Conservation (phyloP, 345 rosid genomes). For the Eucalyptus brandiana region DNA sequence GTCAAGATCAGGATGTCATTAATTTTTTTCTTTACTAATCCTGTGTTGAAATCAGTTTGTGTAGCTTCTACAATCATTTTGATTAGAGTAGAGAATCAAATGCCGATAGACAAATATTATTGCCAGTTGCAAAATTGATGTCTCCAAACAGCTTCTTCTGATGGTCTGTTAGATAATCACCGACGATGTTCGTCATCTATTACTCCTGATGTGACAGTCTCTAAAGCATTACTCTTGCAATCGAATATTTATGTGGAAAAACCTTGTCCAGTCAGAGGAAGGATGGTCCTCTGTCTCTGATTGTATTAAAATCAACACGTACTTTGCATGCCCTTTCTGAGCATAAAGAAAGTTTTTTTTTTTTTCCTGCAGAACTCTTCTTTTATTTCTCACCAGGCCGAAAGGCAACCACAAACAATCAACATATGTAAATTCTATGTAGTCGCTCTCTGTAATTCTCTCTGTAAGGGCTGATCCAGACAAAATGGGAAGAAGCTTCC, state of each 20-base stretch:
- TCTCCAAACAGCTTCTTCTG: not conserved
- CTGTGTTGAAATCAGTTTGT: not conserved
- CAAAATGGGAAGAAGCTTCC: not conserved
- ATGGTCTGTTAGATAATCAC: not conserved
- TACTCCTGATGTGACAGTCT: not conserved
- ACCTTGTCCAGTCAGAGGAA: not conserved
- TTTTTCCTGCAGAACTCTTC: not conserved
- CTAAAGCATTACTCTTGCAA: not conserved
- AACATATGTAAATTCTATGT: not conserved
- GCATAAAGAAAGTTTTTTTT: not conserved
- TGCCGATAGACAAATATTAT: not conserved
- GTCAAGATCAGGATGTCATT: not conserved
- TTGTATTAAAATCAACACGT: not conserved
- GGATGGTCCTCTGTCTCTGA: not conserved
- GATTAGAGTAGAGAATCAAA: not conserved
- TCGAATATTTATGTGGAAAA: not conserved
- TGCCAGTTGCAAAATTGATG: not conserved
- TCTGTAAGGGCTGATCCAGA: not conserved
- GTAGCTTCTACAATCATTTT: not conserved
- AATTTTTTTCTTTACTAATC: not conserved
- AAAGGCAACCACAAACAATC: not conserved
- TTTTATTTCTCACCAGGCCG: not conserved
- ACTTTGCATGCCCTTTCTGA: not conserved
- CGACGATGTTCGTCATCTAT: not conserved
- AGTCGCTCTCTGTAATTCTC: not conserved